phyloP scores from a whole-genome alignment of 2,329 filamentous ascomycete genomes.

The Diaporthe sp. region DNA sequence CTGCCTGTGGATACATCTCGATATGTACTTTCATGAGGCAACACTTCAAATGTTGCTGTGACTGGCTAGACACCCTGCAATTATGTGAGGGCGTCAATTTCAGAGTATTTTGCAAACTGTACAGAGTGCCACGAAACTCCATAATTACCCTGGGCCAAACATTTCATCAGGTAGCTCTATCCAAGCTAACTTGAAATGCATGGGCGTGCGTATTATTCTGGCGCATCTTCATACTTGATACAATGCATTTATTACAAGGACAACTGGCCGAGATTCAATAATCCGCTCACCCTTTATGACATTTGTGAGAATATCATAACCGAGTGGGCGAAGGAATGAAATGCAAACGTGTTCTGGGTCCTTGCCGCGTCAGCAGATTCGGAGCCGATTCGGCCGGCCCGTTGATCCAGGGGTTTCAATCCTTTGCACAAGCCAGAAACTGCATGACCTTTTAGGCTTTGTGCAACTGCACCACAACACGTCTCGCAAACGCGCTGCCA shows the following conservation, averaged over 20 bases:
- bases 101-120: neutral
- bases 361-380: conserved; percentile 9
- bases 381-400: conserved; percentile 5
- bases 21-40: neutral
- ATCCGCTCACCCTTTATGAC: neutral
- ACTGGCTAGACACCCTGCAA: neutral
- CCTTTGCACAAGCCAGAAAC: neutral
- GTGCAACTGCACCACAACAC: conserved; percentile 22
- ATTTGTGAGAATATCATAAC: neutral
- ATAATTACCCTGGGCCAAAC: too few species aligned
- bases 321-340: neutral
- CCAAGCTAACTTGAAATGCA: neutral
- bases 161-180: neutral
- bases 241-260: neutral
- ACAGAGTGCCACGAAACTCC: neutral
- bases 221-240: neutral
- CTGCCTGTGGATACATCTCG: neutral
- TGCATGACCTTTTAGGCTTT: neutral
- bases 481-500: neutral
- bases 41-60: neutral
- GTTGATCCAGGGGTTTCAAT: conserved; percentile 1
- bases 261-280: neutral
- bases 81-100: neutral
- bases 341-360: neutral
- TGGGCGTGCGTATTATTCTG: neutral